phyloP scores from a whole-genome alignment of 2,329 filamentous ascomycete species.

The Colletotrichum plurivorum region DNA sequence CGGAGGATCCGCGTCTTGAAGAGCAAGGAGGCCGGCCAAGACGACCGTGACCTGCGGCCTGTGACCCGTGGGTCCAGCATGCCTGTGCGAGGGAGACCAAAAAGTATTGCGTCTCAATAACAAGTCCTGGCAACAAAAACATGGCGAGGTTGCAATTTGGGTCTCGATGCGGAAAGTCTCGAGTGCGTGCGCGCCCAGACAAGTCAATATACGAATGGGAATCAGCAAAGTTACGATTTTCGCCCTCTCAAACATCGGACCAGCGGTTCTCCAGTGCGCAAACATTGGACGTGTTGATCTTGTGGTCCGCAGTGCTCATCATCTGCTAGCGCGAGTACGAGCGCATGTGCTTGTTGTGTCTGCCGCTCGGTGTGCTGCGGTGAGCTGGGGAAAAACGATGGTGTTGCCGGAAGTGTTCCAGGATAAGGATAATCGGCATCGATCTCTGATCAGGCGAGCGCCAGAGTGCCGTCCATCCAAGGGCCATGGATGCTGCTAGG shows the following conservation, averaged over 20 bases:
- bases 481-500: not conserved
- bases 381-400: constrained; percentile 21
- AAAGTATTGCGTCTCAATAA: not conserved
- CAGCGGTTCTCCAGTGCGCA: constrained; percentile 23
- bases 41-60: too few species aligned
- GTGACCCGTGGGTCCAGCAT: too few species aligned
- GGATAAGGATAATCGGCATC: constrained; percentile 21
- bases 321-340: constrained; percentile 5
- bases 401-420: constrained; percentile 34
- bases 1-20: constrained; percentile 28
- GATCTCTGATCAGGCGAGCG: not conserved
- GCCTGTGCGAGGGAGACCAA: constrained; percentile 15
- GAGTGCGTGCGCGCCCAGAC: constrained; percentile 20
- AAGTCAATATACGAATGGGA: constrained; percentile 2
- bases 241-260: constrained; percentile 21
- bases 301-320: not conserved
- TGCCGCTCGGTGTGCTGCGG: constrained; percentile 22
- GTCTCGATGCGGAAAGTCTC: constrained; percentile 28
- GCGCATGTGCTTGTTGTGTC: constrained; percentile 2
- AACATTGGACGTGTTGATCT: constrained; percentile 29
- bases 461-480: not conserved
- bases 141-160: constrained; percentile 15
- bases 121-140: not conserved
- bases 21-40: not conserved
- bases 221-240: constrained; percentile 34